Evolutionary conservation across 768 basidiomycete species (phyloP).

Genomic region (Rickenella mellea): DNA sequence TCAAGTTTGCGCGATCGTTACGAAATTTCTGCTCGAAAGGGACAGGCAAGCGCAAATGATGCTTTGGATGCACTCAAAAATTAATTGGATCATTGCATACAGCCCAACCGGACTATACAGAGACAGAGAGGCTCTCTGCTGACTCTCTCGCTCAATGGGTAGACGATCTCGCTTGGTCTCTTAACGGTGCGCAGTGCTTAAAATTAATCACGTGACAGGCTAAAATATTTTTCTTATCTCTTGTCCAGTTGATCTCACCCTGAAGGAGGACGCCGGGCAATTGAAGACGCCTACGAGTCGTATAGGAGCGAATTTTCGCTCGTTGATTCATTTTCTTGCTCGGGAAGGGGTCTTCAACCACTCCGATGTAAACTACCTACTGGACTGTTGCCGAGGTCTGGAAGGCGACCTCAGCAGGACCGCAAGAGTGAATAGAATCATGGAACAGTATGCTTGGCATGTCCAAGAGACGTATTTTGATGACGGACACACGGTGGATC

Average conservation of each 20-base stretch:
- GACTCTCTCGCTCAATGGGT: background rate
- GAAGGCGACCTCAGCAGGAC: background rate
- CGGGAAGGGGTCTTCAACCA: background rate
- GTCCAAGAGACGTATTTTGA: conserved; percentile 1
- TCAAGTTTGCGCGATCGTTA: background rate
- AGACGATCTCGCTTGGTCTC: background rate
- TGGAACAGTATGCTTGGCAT: conserved; percentile 1
- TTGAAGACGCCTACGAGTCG: background rate
- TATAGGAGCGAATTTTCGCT: background rate
- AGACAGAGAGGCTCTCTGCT: background rate
- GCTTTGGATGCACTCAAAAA: background rate
- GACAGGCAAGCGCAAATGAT: background rate
- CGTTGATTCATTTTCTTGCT: background rate
- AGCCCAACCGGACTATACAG: background rate
- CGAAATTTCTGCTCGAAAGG: background rate
- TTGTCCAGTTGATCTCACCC: background rate
- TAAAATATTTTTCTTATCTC: too few relatives aligned
- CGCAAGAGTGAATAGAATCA: background rate
- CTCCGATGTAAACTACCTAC: background rate
- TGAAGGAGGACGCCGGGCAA: background rate
- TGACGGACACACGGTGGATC: background rate
- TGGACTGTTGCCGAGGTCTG: background rate
- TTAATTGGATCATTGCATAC: background rate
- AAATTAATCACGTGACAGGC: background rate
- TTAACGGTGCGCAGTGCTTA: background rate